A percentile compares a stretch with the other conserved stretches of the same genome.
These are phyloP conservation scores for Stagonosporopsis cucurbitacearum DNA, from an alignment of 2,329 filamentous ascomycete species.

Conservation along the genomic window DNA sequence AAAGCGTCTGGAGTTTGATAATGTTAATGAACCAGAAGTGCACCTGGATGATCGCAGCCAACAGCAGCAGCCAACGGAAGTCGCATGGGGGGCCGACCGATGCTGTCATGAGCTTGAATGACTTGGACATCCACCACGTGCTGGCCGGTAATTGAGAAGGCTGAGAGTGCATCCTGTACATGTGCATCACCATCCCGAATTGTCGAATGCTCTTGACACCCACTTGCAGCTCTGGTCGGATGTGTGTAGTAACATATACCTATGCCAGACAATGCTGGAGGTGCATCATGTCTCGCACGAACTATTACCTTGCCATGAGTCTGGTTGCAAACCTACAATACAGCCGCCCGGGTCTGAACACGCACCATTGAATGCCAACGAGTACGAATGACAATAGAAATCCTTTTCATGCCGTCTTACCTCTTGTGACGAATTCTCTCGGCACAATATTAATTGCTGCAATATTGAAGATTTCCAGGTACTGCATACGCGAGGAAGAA, in stretches of 20 bases:
- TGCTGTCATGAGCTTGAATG: conserved; percentile 1
- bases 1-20: neutral
- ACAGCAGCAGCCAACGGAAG: conserved; percentile 2
- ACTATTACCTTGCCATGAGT: neutral
- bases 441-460: neutral
- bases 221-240: neutral
- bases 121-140: conserved; percentile 4
- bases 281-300: neutral
- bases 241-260: neutral
- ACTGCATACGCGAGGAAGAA: neutral
- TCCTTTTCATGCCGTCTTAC: neutral
- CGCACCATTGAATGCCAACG: neutral
- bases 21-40: conserved; percentile 8
- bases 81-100: conserved; percentile 3
- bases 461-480: neutral
- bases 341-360: neutral
- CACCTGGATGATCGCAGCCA: conserved; percentile 5
- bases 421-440: too few species aligned
- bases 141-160: conserved; percentile 7
- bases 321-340: neutral
- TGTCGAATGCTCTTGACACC: neutral
- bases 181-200: neutral
- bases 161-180: conserved; percentile 5
- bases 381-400: neutral
- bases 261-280: neutral